Percentiles rank a stretch among this genome's conserved stretches.
phyloP scores from a whole-genome alignment of 495 filamentous ascomycete species.

The Tetracladium setigerum region DNA sequence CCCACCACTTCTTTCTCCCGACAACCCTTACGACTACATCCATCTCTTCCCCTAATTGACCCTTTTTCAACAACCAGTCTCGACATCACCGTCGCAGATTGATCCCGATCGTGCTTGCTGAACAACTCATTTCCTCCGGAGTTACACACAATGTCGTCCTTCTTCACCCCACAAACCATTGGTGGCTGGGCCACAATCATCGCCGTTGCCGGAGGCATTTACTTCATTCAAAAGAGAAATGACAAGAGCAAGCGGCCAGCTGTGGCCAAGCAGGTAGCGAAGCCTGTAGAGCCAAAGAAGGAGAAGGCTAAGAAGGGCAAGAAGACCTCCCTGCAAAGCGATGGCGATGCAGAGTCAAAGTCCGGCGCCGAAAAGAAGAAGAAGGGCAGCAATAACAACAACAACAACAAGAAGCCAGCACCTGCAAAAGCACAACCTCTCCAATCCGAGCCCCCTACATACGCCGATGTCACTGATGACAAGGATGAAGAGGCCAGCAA shows the following conservation, averaged over 20 bases:
- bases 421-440: background rate
- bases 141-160: no score
- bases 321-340: background rate
- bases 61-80: background rate
- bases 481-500: conserved; percentile 54
- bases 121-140: no score
- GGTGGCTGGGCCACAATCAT: conserved; percentile 52
- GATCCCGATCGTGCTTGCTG: no score
- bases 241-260: conserved; percentile 7
- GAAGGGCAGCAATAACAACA: conserved; percentile 30
- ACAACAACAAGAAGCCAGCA: conserved; percentile 11
- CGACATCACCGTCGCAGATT: background rate
- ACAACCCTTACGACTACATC: no score
- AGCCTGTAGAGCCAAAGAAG: conserved; percentile 3
- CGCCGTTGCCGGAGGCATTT: conserved; percentile 33
- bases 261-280: conserved; percentile 2
- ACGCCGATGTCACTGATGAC: conserved; percentile 30
- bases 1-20: no score
- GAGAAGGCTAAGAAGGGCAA: conserved; percentile 10
- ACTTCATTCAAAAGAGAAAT: conserved; percentile 16
- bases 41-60: no score
- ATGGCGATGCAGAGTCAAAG: conserved; percentile 3
- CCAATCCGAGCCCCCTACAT: background rate
- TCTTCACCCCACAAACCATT: conserved; percentile 22
- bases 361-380: conserved; percentile 30